A percentile compares a stretch with the other conserved stretches of the same genome.
Evolutionary conservation across 1,139 yeast genomes (phyloP).

Genomic region (Geotrichum siamense): DNA sequence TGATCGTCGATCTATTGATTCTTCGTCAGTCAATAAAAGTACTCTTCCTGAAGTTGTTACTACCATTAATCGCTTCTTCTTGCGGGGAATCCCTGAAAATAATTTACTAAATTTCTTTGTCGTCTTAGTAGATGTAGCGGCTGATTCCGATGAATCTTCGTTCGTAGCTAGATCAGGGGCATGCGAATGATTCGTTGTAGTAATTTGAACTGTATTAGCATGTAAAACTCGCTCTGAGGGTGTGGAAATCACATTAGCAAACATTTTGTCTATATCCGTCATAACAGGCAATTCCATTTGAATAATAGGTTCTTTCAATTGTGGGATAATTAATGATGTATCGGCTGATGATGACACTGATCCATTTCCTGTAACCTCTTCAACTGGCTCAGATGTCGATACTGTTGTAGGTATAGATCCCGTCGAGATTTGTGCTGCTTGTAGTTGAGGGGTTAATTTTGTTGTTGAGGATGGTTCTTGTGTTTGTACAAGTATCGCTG

Average conservation of each 20-base stretch:
- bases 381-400: background rate
- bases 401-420: too few relatives aligned
- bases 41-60: slow-evolving; percentile 35
- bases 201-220: slow-evolving; percentile 46
- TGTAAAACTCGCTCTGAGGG: slow-evolving; percentile 66
- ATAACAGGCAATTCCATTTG: slow-evolving; percentile 48
- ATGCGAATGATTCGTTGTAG: slow-evolving; percentile 11
- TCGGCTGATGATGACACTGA: too few relatives aligned
- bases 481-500: too few relatives aligned
- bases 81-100: slow-evolving; percentile 26
- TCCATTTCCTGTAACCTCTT: too few relatives aligned
- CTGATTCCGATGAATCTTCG: background rate
- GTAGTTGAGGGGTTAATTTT: background rate
- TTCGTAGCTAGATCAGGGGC: background rate
- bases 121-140: background rate
- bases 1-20: slow-evolving; percentile 28
- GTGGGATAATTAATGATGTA: slow-evolving; percentile 26
- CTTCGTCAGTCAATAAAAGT: slow-evolving; percentile 16
- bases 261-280: slow-evolving; percentile 57
- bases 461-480: background rate
- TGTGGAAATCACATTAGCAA: slow-evolving; percentile 53
- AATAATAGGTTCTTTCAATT: slow-evolving; percentile 28
- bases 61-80: slow-evolving; percentile 30
- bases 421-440: background rate
- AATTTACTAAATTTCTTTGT: slow-evolving; percentile 24